Base-by-base conservation (phyloP, 163 green algal genomes). In the Scenedesmus sp. region DNA sequence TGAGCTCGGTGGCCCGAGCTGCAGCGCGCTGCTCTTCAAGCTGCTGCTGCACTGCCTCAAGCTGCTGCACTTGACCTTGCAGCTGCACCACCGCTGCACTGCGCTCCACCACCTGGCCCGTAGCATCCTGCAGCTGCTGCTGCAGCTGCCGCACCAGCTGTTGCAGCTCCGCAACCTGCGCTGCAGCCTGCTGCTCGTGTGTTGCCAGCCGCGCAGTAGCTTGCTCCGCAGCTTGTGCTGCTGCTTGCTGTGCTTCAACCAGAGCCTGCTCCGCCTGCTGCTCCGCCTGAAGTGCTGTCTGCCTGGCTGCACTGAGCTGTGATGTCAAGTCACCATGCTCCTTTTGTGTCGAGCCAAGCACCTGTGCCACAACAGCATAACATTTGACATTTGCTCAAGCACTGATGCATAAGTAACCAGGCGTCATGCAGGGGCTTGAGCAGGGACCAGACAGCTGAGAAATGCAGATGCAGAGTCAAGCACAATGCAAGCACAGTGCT, bases 101-200 rank as follows among this genome's bases (percentile, higher is more conserved):
- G 7, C 42, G 42, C 61, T 79, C 59, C 49, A 81, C 24, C 51
- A 44, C 22, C 33, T 81, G 40, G 4, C 2, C 20, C 13, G 6
- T 12, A 51, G 35, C 87, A 22, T 78, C 76, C 33, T 44, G 9
- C 42, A 91, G 78, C 78, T 87, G 53, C 35, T 87, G 49, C 65
- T 91, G 87, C 87, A 87, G 87, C 78, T 87, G 78, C 56, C 49
- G 40, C 3, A 40, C 59, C 12, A 12, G 33, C 30, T 79, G 51
- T 65, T 87, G 78, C n/a, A 35, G 18, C 51, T 40, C 56, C 33
- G 22, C 44, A 18, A 53, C n/a, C n/a, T 87, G 53, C 40, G 20
- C 35, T 79, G 87, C 42, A 13, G 87, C n/a, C 53, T 68, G 26
- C 78, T 87, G 78, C 35, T 65, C 26, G 4, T 59, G 42, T 40